Evolutionary conservation across 148 eudicot species (phyloP).

Genomic region (Rhododendron molle): DNA sequence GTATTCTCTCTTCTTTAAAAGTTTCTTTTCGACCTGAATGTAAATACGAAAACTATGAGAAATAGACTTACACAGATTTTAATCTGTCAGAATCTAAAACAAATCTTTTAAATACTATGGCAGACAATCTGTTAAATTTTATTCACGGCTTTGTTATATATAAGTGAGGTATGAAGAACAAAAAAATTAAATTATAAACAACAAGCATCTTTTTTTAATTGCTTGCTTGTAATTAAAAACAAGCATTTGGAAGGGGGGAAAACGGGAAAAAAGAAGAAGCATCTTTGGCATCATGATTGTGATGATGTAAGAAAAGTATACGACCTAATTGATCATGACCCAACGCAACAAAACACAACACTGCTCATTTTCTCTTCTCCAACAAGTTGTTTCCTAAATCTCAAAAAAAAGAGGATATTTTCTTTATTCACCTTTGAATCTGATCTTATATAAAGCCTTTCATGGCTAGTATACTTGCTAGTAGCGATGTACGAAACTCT

Average conservation of each 20-base stretch:
- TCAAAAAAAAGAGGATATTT: background rate
- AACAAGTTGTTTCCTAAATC: background rate
- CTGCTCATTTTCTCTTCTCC: background rate
- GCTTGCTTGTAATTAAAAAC: no score
- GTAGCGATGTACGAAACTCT: background rate
- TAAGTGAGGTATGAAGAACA: background rate
- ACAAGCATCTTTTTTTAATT: no score
- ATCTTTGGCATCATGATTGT: background rate
- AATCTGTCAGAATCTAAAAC: background rate
- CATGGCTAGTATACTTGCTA: background rate
- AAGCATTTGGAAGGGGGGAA: background rate
- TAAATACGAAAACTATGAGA: background rate
- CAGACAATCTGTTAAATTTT: background rate
- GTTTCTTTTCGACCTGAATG: background rate
- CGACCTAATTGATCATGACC: background rate
- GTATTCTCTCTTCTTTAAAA: no score
- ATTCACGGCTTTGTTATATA: background rate
- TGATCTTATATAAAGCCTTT: background rate
- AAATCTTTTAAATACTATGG: background rate
- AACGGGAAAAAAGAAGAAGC: background rate
- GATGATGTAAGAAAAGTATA: background rate
- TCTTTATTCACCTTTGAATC: slow-evolving; percentile 2
- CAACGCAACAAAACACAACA: no score
- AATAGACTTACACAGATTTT: background rate
- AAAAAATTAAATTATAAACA: background rate